Conservation (phyloP, 768 basidiomycete genomes). For the Pleurotus pulmonarius region DNA sequence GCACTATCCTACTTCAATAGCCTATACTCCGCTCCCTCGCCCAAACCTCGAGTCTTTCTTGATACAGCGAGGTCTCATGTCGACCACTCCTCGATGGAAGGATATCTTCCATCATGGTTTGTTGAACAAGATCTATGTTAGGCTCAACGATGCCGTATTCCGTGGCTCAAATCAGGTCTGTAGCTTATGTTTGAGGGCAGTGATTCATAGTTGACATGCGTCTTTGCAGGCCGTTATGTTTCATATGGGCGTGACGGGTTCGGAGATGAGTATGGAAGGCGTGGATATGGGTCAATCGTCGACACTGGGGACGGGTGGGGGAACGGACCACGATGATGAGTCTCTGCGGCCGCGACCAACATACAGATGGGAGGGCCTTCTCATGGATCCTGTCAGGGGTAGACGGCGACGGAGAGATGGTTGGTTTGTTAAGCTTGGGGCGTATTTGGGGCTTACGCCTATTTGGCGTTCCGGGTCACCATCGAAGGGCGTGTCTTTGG, state of each 20-base stretch:
- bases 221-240: conserved; percentile 52
- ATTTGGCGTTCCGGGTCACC: conserved; percentile 49
- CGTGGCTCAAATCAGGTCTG: conserved; percentile 48
- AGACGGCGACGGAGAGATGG: conserved; percentile 20
- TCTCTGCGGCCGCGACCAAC: conserved; percentile 56
- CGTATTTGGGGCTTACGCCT: conserved; percentile 69
- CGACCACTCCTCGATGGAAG: conserved; percentile 34
- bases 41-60: conserved; percentile 63
- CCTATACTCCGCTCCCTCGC: conserved; percentile 66
- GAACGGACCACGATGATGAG: conserved; percentile 66
- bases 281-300: conserved; percentile 50
- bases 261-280: conserved; percentile 61
- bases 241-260: conserved; percentile 50
- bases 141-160: conserved; percentile 67
- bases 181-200: conserved; percentile 2
- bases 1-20: conserved; percentile 66
- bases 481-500: conserved; percentile 57
- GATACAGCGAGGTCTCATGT: conserved; percentile 53
- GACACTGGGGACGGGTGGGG: conserved; percentile 64
- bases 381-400: conserved; percentile 44
- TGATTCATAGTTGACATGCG: neutral
- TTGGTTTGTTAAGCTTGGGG: conserved; percentile 52
- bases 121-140: conserved; percentile 68
- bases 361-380: conserved; percentile 70
- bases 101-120: conserved; percentile 62